Conservation (phyloP, 2,329 filamentous ascomycete genomes). For the Penicillium brevicompactum region DNA sequence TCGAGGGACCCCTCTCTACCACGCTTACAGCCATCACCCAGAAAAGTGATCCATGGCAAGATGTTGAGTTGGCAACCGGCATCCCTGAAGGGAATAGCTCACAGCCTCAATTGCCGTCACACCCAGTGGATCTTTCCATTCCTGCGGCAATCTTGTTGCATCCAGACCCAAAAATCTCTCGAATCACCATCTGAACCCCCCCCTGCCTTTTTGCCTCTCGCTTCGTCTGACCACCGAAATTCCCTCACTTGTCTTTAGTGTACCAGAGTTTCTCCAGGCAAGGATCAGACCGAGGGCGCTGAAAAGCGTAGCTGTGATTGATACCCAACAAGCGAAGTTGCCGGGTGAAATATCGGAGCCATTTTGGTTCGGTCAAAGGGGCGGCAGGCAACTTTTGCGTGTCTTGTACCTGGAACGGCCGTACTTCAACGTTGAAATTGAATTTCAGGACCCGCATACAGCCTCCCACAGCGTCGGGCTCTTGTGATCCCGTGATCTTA, state of each 20-base stretch:
- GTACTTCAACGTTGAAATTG: conserved; percentile 42
- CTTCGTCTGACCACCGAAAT: conserved; percentile 27
- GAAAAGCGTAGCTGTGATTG: conserved; percentile 20
- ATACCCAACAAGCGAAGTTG: conserved; percentile 27
- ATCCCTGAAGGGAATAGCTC: conserved; percentile 21
- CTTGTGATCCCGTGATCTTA: conserved; percentile 43
- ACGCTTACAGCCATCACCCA: conserved; percentile 16
- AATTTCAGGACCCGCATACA: conserved; percentile 40
- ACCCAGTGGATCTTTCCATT: conserved; percentile 22
- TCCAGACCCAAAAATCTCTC: conserved; percentile 19
- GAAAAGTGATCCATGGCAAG: conserved; percentile 28
- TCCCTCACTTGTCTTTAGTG: conserved; percentile 22
- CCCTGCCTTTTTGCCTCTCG: conserved; percentile 27
- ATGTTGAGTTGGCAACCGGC: conserved; percentile 35
- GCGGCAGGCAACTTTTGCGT: conserved; percentile 8
- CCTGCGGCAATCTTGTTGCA: conserved; percentile 18
- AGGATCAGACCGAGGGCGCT: conserved; percentile 25
- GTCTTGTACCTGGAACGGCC: conserved; percentile 5
- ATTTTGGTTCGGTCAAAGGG: conserved; percentile 1
- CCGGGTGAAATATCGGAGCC: conserved; percentile 6
- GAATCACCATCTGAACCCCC: conserved; percentile 32
- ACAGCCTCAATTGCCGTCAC: conserved; percentile 23
- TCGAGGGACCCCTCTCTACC: conserved; percentile 22
- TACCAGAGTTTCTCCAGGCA: conserved; percentile 28
- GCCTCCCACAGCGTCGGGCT: conserved; percentile 39